phyloP scores from a whole-genome alignment of 805 yeast species.

The Candida ponderosae region DNA sequence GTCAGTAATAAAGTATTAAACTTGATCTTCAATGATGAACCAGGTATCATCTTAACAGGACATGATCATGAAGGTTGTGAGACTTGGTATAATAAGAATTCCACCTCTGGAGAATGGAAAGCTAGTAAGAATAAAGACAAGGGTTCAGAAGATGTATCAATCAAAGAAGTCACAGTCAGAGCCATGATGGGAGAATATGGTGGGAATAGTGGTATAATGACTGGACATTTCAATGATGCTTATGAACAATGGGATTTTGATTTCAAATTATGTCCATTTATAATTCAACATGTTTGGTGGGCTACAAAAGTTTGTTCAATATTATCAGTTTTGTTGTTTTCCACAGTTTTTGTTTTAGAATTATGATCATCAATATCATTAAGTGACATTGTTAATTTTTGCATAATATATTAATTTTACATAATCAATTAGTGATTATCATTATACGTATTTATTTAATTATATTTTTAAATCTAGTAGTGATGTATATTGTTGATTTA shows the following conservation, averaged over 20 bases:
- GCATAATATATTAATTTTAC: too few species aligned
- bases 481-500: too few species aligned
- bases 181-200: constrained; percentile 96
- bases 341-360: constrained; percentile 17
- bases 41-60: constrained; percentile 84
- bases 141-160: constrained; percentile 21
- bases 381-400: too few species aligned
- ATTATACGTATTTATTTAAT: too few species aligned
- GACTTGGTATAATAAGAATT: constrained; percentile 47
- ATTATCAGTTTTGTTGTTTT: constrained; percentile 30
- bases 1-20: constrained; percentile 62
- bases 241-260: constrained; percentile 52
- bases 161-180: constrained; percentile 77
- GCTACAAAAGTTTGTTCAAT: constrained; percentile 51
- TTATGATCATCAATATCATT: constrained; percentile 1
- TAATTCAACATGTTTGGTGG: constrained; percentile 96
- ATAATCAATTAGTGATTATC: too few species aligned
- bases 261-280: constrained; percentile 72
- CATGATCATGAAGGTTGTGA: constrained; percentile 97
- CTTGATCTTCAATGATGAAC: constrained; percentile 57
- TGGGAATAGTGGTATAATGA: constrained; percentile 81
- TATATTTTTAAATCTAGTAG: too few species aligned
- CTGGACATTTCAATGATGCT: constrained; percentile 52
- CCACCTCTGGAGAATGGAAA: constrained; percentile 42
- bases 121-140: constrained; percentile 36